These are phyloP conservation scores for Blastobotrys americana DNA, from an alignment of 805 yeast genomes.

Conservation along the genomic window DNA sequence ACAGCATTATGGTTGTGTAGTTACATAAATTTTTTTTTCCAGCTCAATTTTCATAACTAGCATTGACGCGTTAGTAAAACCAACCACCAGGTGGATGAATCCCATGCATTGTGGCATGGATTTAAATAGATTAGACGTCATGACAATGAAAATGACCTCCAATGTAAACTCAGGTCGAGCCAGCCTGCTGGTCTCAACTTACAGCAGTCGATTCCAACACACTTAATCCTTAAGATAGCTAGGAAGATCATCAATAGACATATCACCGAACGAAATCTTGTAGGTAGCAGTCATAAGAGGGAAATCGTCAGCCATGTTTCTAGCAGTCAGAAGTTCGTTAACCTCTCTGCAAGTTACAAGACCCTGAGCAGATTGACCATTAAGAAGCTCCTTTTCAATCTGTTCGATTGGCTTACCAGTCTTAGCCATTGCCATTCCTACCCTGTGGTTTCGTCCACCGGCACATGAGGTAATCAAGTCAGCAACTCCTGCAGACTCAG, in stretches of 20 bases:
- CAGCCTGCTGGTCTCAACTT: not conserved
- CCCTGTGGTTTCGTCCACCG: slow-evolving; percentile 94
- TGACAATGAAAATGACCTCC: too few species aligned
- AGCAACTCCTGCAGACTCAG: slow-evolving; percentile 96
- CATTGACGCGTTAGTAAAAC: too few species aligned
- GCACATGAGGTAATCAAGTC: slow-evolving; percentile 96
- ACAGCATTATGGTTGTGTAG: too few species aligned
- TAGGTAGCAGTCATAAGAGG: slow-evolving; percentile 79
- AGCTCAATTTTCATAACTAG: too few species aligned
- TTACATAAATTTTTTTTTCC: too few species aligned
- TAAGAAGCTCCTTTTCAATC: slow-evolving; percentile 77
- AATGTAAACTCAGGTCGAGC: too few species aligned
- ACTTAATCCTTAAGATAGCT: slow-evolving; percentile 17
- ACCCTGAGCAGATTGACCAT: slow-evolving; percentile 98
- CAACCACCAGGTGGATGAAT: too few species aligned
- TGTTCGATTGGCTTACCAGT: slow-evolving; percentile 69
- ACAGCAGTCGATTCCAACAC: too few species aligned
- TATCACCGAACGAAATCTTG: slow-evolving; percentile 69
- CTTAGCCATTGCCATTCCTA: slow-evolving; percentile 74
- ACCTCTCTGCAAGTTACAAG: slow-evolving; percentile 86
- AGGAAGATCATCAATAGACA: slow-evolving; percentile 73
- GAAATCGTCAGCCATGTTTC: slow-evolving; percentile 55
- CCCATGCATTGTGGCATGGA: too few species aligned
- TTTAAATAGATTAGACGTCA: too few species aligned
- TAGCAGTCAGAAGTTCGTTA: slow-evolving; percentile 63